phyloP scores from a whole-genome alignment of 2,329 filamentous ascomycete genomes.

The Pyricularia pennisetigena region DNA sequence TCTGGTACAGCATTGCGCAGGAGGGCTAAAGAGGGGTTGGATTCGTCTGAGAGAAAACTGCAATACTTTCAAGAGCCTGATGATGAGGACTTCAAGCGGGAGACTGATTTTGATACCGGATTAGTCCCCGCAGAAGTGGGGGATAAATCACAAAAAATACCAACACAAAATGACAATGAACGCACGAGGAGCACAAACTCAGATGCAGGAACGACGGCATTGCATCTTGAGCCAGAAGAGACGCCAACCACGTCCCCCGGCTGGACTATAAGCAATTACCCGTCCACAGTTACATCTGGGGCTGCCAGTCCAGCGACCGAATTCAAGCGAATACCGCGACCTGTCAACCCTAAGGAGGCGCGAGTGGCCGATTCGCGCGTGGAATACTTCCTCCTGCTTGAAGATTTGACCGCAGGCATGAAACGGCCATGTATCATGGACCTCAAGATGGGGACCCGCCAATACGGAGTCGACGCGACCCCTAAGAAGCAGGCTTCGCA shows the following conservation, averaged over 20 bases:
- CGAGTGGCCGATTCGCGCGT: constrained; percentile 60
- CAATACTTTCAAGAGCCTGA: constrained; percentile 87
- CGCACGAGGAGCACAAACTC: neutral
- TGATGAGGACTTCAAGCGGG: constrained; percentile 68
- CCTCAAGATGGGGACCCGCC: constrained; percentile 95
- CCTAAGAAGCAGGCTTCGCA: constrained; percentile 92
- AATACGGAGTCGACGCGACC: constrained; percentile 87
- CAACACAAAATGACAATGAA: neutral
- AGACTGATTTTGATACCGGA: constrained; percentile 19
- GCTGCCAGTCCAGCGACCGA: constrained; percentile 27
- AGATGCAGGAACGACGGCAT: neutral
- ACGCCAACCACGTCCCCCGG: neutral
- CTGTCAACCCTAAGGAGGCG: constrained; percentile 69
- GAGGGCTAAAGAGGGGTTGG: constrained; percentile 62
- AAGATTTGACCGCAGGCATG: constrained; percentile 95
- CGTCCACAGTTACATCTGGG: constrained; percentile 21
- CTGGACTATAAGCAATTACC: constrained; percentile 20
- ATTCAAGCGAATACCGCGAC: constrained; percentile 40
- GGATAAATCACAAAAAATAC: neutral
- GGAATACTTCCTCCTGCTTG: constrained; percentile 85
- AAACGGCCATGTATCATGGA: constrained; percentile 93
- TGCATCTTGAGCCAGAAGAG: neutral
- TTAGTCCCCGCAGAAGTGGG: neutral
- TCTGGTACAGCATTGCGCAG: constrained; percentile 75
- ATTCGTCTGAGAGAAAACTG: constrained; percentile 54